Conservation (phyloP, 2,329 filamentous ascomycete species). For the Pseudopyricularia cyperi region DNA sequence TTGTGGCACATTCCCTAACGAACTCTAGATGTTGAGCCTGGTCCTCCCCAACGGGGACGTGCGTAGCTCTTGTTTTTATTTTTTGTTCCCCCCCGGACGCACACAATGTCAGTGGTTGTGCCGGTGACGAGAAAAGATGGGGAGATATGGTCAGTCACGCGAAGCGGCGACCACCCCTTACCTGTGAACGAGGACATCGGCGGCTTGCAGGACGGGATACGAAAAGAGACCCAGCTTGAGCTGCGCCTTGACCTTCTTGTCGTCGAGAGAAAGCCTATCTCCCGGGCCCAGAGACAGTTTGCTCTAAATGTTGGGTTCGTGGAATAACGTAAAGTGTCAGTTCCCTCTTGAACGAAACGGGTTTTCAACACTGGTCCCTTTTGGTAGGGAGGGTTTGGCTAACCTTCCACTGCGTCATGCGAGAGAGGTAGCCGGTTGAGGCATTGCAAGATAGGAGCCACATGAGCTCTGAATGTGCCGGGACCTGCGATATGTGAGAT, state of each 20-base stretch:
- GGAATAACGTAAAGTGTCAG: not conserved
- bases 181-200: slow-evolving; percentile 82
- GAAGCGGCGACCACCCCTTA: slow-evolving; percentile 15
- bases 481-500: slow-evolving; percentile 34
- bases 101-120: slow-evolving; percentile 3
- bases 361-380: too few species aligned
- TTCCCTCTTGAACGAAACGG: too few species aligned
- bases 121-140: not conserved
- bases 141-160: not conserved
- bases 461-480: slow-evolving; percentile 80
- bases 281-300: not conserved
- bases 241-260: slow-evolving; percentile 40
- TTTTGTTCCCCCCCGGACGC: too few species aligned
- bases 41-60: slow-evolving; percentile 95
- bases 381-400: slow-evolving; percentile 1
- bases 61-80: slow-evolving; percentile 63
- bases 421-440: slow-evolving; percentile 80
- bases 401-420: slow-evolving; percentile 99
- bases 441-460: slow-evolving; percentile 92
- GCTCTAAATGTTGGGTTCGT: too few species aligned
- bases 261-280: slow-evolving; percentile 50
- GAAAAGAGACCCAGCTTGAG: slow-evolving; percentile 87
- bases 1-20: slow-evolving; percentile 68
- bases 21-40: slow-evolving; percentile 93
- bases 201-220: slow-evolving; percentile 90